These are phyloP conservation scores for Aspergillus sp. DNA, from an alignment of 2,329 filamentous ascomycete species.

Conservation along the genomic window DNA sequence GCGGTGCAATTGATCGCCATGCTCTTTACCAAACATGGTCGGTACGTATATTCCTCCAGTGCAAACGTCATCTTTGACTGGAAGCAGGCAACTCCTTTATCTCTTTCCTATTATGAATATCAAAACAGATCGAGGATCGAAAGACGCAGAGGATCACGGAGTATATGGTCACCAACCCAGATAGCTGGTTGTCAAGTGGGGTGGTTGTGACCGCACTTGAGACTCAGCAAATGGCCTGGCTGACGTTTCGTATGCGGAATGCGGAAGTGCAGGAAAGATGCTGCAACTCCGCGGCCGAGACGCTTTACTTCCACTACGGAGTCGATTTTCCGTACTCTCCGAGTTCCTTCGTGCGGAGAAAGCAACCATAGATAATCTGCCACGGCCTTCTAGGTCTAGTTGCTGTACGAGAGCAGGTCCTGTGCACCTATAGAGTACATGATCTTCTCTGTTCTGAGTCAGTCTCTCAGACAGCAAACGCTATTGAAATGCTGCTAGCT, in stretches of 20 bases:
- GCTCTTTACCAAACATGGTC: neutral
- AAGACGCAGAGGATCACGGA: neutral
- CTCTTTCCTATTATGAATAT: too few relatives aligned
- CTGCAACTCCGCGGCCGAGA: slow-evolving; percentile 1
- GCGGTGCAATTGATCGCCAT: slow-evolving; percentile 16
- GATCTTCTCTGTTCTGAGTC: neutral
- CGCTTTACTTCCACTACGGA: neutral
- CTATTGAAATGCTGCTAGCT: neutral
- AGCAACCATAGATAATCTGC: neutral
- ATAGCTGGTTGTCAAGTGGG: neutral
- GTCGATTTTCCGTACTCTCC: neutral
- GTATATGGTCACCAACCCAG: neutral
- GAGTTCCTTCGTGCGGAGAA: neutral
- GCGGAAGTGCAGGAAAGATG: neutral
- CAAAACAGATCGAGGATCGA: too few relatives aligned
- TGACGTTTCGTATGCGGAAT: neutral
- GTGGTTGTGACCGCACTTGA: neutral
- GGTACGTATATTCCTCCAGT: neutral
- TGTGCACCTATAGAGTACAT: neutral
- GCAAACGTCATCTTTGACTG: slow-evolving; percentile 7
- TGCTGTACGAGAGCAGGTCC: neutral
- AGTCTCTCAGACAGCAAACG: neutral
- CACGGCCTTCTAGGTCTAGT: neutral
- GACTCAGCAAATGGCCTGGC: neutral
- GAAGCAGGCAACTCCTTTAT: neutral